Percentiles rank a stretch among this genome's conserved stretches.
phyloP scores from a whole-genome alignment of 306 rosid genomes.

The Citrullus colocynthis region DNA sequence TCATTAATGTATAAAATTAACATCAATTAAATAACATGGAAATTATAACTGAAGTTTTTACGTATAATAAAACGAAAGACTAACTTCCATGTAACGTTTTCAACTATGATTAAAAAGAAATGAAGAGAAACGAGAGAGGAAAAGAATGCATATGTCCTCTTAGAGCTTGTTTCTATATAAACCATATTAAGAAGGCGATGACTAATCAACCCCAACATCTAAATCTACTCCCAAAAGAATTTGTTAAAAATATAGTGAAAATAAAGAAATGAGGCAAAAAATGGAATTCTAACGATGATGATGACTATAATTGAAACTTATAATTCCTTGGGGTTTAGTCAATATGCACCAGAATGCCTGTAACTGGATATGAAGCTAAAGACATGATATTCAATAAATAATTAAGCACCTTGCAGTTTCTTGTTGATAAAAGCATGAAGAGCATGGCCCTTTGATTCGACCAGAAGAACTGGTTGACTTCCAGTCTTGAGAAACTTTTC shows the following conservation, averaged over 20 bases:
- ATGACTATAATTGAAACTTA: not conserved
- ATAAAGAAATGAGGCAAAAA: not conserved
- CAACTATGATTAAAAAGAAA: not conserved
- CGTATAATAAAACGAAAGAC: no score
- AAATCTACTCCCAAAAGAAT: not conserved
- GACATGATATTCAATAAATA: constrained; percentile 3
- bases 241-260: not conserved
- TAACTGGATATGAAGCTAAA: not conserved
- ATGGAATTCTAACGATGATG: not conserved
- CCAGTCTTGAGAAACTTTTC: constrained; percentile 58
- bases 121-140: not conserved
- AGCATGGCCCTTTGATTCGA: constrained; percentile 84
- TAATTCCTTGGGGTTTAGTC: not conserved
- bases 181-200: not conserved
- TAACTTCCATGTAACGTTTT: not conserved
- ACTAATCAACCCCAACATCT: not conserved
- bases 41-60: no score
- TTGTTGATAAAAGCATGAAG: constrained; percentile 82
- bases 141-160: not conserved
- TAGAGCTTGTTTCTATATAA: not conserved
- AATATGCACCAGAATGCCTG: not conserved
- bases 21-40: no score
- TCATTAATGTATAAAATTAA: no score
- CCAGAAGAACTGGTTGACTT: constrained; percentile 52
- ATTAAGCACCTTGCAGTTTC: constrained; percentile 53